A percentile compares a stretch with the other conserved stretches of the same genome.
Evolutionary conservation across 2,329 filamentous ascomycete species (phyloP).

Genomic region (Trichoderma gracile): DNA sequence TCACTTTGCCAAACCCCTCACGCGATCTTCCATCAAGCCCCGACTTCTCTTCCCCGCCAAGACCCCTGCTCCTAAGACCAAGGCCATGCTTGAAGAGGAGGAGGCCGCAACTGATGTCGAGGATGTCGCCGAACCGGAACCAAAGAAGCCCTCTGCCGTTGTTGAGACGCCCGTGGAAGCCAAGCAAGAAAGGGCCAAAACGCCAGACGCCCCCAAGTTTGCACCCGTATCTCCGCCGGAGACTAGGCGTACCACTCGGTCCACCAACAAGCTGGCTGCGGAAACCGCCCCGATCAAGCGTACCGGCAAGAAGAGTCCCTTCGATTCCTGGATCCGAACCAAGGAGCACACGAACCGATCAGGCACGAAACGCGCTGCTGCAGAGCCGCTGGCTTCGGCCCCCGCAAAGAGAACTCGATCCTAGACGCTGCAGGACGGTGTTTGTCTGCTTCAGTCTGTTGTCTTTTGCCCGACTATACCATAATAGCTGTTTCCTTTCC

Average conservation of each 20-base stretch:
- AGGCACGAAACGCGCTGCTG: conserved; percentile 44
- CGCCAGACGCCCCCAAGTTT: conserved; percentile 58
- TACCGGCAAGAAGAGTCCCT: conserved; percentile 53
- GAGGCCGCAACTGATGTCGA: conserved; percentile 63
- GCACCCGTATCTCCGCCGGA: conserved; percentile 63
- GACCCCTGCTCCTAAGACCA: conserved; percentile 38
- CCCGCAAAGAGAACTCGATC: conserved; percentile 42
- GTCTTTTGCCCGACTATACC: conserved; percentile 19
- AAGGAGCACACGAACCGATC: conserved; percentile 56
- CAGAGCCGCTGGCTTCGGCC: conserved; percentile 35
- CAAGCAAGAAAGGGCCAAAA: conserved; percentile 38
- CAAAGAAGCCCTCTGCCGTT: conserved; percentile 33
- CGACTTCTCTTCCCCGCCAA: conserved; percentile 67
- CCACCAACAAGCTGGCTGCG: conserved; percentile 51
- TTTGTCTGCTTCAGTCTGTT: conserved; percentile 1
- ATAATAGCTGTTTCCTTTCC: conserved; percentile 22
- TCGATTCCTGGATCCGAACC: conserved; percentile 68
- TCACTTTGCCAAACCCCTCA: conserved; percentile 50
- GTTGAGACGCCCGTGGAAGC: conserved; percentile 45
- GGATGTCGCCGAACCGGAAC: conserved; percentile 41
- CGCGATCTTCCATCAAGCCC: conserved; percentile 70
- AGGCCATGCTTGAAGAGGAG: conserved; percentile 54
- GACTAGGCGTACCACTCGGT: conserved; percentile 61
- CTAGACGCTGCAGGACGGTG: conserved; percentile 28
- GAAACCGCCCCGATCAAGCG: conserved; percentile 46